phyloP scores from a whole-genome alignment of 306 rosid species.

The Vigna nakashimae region DNA sequence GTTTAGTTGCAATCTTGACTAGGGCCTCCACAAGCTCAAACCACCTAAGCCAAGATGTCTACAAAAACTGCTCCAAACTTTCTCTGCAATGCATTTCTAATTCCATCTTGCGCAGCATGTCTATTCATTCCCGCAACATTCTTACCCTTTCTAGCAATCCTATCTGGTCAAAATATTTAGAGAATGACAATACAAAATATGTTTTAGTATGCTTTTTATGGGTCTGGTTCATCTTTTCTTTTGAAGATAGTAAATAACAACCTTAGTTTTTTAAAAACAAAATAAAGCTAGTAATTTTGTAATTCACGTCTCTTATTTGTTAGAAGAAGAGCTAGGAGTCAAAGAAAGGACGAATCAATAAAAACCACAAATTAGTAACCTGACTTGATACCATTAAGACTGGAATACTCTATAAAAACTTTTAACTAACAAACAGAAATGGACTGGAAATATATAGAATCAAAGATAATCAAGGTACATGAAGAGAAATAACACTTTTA shows the following conservation, averaged over 20 bases:
- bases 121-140: background rate
- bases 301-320: background rate
- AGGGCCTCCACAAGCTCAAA: background rate
- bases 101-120: background rate
- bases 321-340: slow-evolving; percentile 5
- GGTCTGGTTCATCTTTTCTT: slow-evolving; percentile 14
- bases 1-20: background rate
- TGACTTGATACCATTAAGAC: slow-evolving; percentile 21
- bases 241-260: slow-evolving; percentile 3
- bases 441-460: slow-evolving; percentile 17
- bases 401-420: background rate
- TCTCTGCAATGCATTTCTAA: background rate
- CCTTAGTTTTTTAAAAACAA: background rate
- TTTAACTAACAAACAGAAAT: slow-evolving; percentile 15
- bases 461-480: slow-evolving; percentile 5
- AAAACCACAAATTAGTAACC: slow-evolving; percentile 12
- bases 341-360: background rate
- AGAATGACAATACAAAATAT: slow-evolving; percentile 7
- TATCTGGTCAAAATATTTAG: background rate
- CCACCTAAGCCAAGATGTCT: background rate
- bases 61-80: background rate
- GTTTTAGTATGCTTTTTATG: background rate
- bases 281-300: slow-evolving; percentile 9
- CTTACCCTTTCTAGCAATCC: background rate
- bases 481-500: background rate